Percentiles rank a stretch among this genome's conserved stretches.
Evolutionary conservation across 202 grass and related monocot species (phyloP).

Genomic region (Eragrostis tef): DNA sequence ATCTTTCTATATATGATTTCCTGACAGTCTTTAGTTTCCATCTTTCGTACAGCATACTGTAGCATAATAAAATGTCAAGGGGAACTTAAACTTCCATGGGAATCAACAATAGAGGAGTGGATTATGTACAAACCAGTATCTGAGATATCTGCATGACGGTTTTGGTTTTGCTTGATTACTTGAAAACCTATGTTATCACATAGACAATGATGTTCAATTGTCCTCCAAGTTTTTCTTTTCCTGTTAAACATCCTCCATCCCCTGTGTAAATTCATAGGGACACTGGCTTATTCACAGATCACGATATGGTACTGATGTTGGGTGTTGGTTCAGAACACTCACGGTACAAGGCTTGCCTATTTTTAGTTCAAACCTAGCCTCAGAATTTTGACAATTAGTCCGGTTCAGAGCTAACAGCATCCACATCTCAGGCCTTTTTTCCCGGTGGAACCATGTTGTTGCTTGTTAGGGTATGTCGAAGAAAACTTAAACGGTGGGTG

Average conservation of each 20-base stretch:
- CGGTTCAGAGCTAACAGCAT: neutral
- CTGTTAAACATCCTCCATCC: neutral
- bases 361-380: neutral
- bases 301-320: neutral
- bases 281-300: neutral
- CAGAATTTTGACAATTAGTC: neutral
- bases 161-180: neutral
- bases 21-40: neutral
- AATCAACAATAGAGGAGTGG: neutral
- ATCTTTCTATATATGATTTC: conserved; percentile 10
- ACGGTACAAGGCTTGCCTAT: neutral
- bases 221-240: neutral
- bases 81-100: neutral
- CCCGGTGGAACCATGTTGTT: neutral
- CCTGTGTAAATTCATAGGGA: neutral
- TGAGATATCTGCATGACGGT: neutral
- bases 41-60: neutral
- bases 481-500: neutral
- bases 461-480: neutral
- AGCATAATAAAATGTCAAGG: neutral
- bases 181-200: conserved; percentile 4
- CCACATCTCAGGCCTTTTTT: neutral
- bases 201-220: neutral
- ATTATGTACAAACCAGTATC: neutral
- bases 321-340: neutral